Conservation (phyloP, 148 eudicot genomes). For the Vaccinium myrtillus region DNA sequence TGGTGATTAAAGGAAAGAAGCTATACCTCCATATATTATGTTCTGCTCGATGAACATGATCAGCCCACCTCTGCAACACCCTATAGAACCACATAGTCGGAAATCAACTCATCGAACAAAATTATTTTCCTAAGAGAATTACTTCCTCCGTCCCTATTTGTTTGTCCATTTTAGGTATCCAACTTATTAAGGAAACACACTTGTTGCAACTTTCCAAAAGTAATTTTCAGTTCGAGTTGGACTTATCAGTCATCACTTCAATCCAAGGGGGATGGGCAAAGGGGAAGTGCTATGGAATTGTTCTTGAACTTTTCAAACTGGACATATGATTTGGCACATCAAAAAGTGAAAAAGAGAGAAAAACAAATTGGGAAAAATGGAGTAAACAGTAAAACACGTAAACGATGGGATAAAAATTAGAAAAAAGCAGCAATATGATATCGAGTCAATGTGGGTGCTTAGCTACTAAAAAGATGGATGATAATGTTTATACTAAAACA, state of each 20-base stretch:
- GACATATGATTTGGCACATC: not conserved
- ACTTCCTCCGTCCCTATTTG: not conserved
- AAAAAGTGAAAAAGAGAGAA: not conserved
- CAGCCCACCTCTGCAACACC: constrained; percentile 98
- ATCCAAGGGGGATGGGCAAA: not conserved
- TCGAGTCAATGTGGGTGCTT: not conserved
- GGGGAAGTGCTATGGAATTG: not conserved
- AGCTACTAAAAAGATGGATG: constrained; percentile 6
- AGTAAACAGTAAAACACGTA: not conserved
- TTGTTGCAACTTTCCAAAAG: not conserved
- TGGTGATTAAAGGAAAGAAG: constrained; percentile 5
- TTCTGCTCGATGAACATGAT: constrained; percentile 66
- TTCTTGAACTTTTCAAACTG: too few species aligned
- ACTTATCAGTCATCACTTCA: not conserved
- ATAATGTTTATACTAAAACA: not conserved
- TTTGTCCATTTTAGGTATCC: not conserved
- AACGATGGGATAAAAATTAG: not conserved
- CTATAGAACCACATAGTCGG: constrained; percentile 34
- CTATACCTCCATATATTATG: constrained; percentile 93
- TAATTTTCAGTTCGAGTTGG: not conserved
- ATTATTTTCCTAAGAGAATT: not conserved
- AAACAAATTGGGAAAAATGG: not conserved
- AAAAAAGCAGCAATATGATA: not conserved
- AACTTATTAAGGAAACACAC: not conserved
- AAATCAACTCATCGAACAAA: constrained; percentile 20